Percentiles rank a stretch among this genome's conserved stretches.
Evolutionary conservation across 2,329 filamentous ascomycete genomes (phyloP).

Genomic region (Fusarium bulbicola): DNA sequence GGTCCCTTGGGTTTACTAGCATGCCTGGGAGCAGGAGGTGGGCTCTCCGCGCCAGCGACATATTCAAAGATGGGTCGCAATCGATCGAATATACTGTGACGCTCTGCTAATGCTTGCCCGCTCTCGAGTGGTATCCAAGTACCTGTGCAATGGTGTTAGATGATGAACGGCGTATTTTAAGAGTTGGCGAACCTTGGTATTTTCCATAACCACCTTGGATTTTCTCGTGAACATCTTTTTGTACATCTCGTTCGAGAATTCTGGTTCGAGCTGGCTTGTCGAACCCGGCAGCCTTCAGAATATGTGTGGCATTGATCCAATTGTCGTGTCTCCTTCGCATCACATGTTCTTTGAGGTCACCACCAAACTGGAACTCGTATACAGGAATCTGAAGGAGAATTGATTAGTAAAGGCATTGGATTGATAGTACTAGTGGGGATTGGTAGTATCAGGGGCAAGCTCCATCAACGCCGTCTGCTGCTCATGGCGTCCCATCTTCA

Average conservation of each 20-base stretch:
- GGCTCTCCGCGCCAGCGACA: conserved; percentile 83
- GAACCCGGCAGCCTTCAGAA: conserved; percentile 94
- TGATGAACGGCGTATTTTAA: neutral
- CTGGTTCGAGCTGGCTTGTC: conserved; percentile 96
- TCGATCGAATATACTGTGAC: conserved; percentile 87
- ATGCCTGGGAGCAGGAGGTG: conserved; percentile 93
- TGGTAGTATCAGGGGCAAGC: neutral
- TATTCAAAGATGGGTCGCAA: conserved; percentile 91
- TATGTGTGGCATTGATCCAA: conserved; percentile 99
- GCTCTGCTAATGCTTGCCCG: conserved; percentile 82
- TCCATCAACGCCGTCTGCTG: neutral
- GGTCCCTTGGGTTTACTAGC: conserved; percentile 84
- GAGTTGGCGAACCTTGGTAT: conserved; percentile 77
- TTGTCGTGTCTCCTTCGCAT: conserved; percentile 94
- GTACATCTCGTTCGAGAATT: conserved; percentile 95
- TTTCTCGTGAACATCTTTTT: conserved; percentile 96
- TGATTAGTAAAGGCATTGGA: conserved; percentile 2
- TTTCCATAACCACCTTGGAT: conserved; percentile 98
- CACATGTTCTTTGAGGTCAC: conserved; percentile 83
- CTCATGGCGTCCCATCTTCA: neutral
- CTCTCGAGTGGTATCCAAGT: conserved; percentile 94
- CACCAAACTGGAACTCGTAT: conserved; percentile 89
- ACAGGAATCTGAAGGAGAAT: conserved; percentile 77
- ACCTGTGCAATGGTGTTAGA: conserved; percentile 58
- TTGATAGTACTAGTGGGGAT: neutral